phyloP scores from a whole-genome alignment of 176 grass and related monocot genomes.

The Eragrostis nindensis region DNA sequence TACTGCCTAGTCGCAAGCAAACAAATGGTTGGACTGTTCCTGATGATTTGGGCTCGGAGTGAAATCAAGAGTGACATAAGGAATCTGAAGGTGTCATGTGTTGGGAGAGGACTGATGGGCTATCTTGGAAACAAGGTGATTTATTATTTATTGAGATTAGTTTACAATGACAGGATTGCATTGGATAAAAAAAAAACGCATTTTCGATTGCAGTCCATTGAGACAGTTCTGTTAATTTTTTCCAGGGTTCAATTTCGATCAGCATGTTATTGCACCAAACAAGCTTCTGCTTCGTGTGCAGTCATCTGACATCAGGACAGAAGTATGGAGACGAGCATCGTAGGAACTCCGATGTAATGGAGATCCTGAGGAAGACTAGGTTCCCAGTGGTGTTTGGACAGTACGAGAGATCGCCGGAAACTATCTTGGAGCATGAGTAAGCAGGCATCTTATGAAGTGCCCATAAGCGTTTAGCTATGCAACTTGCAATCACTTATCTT shows the following conservation, averaged over 20 bases:
- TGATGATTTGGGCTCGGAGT: slow-evolving; percentile 75
- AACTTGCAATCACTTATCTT: background rate
- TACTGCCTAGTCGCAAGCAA: slow-evolving; percentile 91
- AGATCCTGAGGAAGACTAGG: slow-evolving; percentile 81
- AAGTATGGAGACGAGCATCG: slow-evolving; percentile 85
- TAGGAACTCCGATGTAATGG: slow-evolving; percentile 84
- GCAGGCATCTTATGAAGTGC: slow-evolving; percentile 2
- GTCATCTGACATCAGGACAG: slow-evolving; percentile 90
- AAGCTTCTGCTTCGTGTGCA: slow-evolving; percentile 97
- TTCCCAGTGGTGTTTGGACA: slow-evolving; percentile 72
- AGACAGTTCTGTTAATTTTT: background rate
- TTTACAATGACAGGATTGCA: background rate
- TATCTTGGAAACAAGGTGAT: slow-evolving; percentile 92
- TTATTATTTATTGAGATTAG: background rate
- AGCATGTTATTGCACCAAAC: slow-evolving; percentile 98
- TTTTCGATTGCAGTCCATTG: background rate
- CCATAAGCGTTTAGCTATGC: too few species aligned
- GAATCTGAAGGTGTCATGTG: slow-evolving; percentile 89
- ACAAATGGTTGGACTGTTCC: slow-evolving; percentile 92
- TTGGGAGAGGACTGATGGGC: slow-evolving; percentile 88
- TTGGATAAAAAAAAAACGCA: background rate
- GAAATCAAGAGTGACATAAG: slow-evolving; percentile 74
- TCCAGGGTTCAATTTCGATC: slow-evolving; percentile 89
- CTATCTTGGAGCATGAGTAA: slow-evolving; percentile 88
- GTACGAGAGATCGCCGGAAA: slow-evolving; percentile 76